Evolutionary conservation across 352 stramenopile species (phyloP).

Genomic region (Pythium inflatum): DNA sequence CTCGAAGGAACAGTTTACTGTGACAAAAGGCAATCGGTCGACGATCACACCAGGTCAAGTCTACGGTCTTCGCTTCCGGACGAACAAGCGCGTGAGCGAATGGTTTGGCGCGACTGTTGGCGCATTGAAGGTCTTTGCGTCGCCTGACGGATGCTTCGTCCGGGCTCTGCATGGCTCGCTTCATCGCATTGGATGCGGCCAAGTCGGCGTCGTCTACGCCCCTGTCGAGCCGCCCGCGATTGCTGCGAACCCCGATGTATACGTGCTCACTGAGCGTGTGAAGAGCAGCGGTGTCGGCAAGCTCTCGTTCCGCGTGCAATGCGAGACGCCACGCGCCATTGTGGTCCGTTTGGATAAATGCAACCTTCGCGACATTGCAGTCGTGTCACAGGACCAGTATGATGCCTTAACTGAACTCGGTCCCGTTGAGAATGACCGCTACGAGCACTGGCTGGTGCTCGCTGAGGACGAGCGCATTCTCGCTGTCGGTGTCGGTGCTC

Average conservation of each 20-base stretch:
- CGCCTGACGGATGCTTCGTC: neutral
- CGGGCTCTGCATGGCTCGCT: neutral
- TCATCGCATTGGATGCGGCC: neutral
- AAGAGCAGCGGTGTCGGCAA: no score
- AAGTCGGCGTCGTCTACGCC: neutral
- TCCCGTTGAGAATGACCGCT: no score
- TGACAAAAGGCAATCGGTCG: no score
- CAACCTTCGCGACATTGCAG: neutral
- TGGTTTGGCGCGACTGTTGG: neutral
- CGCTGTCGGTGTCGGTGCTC: neutral
- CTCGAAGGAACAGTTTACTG: no score
- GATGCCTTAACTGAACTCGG: neutral
- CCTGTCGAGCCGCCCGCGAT: neutral
- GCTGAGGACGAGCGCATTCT: conserved; percentile 8
- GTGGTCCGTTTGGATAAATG: neutral
- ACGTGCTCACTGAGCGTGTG: no score
- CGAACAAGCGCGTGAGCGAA: conserved; percentile 10
- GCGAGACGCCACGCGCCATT: neutral
- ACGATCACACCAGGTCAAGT: no score
- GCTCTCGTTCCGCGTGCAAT: neutral
- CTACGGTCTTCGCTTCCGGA: neutral
- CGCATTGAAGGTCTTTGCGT: neutral
- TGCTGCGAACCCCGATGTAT: no score
- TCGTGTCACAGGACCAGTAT: neutral
- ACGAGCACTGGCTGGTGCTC: conserved; percentile 9